phyloP scores from a whole-genome alignment of 306 rosid genomes.

The Cicer cuneatum region DNA sequence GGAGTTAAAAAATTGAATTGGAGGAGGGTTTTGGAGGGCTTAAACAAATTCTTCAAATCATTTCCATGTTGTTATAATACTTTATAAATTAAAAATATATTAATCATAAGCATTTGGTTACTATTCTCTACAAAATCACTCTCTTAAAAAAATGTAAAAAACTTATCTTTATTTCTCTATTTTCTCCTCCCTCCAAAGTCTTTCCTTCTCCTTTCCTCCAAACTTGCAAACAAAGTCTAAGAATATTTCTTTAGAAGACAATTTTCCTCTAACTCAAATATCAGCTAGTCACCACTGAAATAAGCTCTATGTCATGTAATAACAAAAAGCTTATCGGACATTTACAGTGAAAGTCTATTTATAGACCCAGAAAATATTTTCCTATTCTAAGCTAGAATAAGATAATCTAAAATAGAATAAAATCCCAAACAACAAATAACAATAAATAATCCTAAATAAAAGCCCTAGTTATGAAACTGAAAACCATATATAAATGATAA shows the following conservation, averaged over 20 bases:
- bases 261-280: not conserved
- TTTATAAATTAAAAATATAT: no score
- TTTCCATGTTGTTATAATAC: no score
- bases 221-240: no score
- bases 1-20: no score
- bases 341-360: not conserved
- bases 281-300: not conserved
- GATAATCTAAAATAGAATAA: slow-evolving; percentile 21
- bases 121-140: no score
- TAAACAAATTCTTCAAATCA: no score
- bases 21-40: no score
- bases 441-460: not conserved
- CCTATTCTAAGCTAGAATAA: slow-evolving; percentile 2
- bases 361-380: not conserved
- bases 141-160: no score
- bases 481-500: not conserved
- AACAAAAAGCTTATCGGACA: not conserved
- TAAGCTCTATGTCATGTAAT: not conserved
- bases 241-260: slow-evolving; percentile 2
- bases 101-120: no score
- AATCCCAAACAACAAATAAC: slow-evolving; percentile 5
- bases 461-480: not conserved
- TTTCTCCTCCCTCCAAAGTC: no score
- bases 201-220: no score
- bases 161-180: no score